Evolutionary conservation across 345 rosid species (phyloP).

Genomic region (Balakata baccata): DNA sequence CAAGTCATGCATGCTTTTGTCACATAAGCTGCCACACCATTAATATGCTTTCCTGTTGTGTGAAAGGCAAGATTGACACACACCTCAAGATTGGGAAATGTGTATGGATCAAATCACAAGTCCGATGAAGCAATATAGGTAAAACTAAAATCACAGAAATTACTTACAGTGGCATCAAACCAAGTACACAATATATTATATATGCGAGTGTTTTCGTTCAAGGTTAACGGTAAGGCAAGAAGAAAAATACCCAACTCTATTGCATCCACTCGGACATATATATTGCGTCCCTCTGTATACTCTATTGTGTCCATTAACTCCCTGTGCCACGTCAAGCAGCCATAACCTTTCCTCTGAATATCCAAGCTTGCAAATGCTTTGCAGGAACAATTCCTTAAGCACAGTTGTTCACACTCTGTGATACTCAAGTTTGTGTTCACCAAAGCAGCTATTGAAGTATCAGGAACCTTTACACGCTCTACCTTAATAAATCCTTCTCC

Average conservation of each 20-base stretch:
- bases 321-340: constrained; percentile 58
- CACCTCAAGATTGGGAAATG: background rate
- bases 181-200: background rate
- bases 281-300: constrained; percentile 47
- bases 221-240: background rate
- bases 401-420: constrained; percentile 35
- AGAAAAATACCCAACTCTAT: constrained; percentile 42
- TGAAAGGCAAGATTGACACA: background rate
- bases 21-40: background rate
- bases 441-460: constrained; percentile 32
- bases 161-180: background rate
- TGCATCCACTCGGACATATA: constrained; percentile 46
- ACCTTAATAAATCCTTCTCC: constrained; percentile 38
- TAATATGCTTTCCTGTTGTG: background rate
- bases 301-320: constrained; percentile 43
- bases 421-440: constrained; percentile 41
- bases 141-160: background rate
- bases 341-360: constrained; percentile 35
- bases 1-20: too few relatives aligned
- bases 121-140: background rate
- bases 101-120: background rate
- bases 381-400: constrained; percentile 56
- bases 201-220: background rate
- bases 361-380: constrained; percentile 49
- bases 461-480: constrained; percentile 28